Evolutionary conservation across 257 asterid genomes (phyloP), one percentile per base, ranked within the genome.

Genomic region (Echites panduratus): DNA sequence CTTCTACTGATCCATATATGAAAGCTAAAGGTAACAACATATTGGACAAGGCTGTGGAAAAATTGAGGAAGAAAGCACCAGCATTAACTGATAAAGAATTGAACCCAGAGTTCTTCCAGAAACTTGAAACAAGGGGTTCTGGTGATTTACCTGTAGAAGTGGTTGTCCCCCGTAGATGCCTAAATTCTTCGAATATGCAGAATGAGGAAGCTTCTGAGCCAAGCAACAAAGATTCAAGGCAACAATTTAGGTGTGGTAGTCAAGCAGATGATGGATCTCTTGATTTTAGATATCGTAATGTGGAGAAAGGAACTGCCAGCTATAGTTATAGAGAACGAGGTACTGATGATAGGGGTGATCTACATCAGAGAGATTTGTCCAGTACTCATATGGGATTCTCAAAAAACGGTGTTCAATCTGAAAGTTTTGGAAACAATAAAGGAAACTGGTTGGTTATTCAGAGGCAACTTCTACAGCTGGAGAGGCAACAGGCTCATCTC

Each of bases 51-150:
- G 93, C 97, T 47, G 97, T 86, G 54, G 99, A 94, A 70, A 90
- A 88, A 76, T 77, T 95, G 64, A 92, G 90, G 88, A 92, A 92
- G 92, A 90, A 89, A 81, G 93, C 91, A 73, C 91, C 95, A 26
- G 79, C 89, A 40, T 84, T 95, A 76, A 87, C 93, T 41, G 98
- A 92, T 78, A 90, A 88, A 83, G 97, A 90, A 84, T 70, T 89
- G 81, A 95, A 95, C 86, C 96, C 96, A 0, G 96, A 92, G 82
- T 95, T 95, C 82, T 95, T 95, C 85, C 99, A 92, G 81, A 95
- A 90, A 62, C 95, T 95, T 63, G 97, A 89, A 87, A 89, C 87
- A 74, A 86, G 96, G 80, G 87, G 81, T 77, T 79, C 98, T 26
- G 95, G 52, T 79, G 98, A 90, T 84, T 85, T 90, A 75, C 91